Evolutionary conservation across 768 basidiomycete genomes (phyloP), one percentile per base, ranked within the genome.

Genomic region (Clavulina sp.): DNA sequence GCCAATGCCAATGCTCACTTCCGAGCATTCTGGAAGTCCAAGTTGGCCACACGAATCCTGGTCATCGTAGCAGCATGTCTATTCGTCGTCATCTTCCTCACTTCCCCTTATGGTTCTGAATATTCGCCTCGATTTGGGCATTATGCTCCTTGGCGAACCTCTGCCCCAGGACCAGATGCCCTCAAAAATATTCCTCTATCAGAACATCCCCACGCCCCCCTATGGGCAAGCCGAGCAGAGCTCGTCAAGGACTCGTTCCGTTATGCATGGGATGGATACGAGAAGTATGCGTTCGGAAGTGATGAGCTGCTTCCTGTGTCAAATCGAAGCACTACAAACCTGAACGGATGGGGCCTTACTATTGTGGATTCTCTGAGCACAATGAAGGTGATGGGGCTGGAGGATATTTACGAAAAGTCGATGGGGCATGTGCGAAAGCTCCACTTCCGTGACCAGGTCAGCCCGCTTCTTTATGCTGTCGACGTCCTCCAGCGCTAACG

Each of bases 301-400:
- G 57, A 62, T 40, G 61, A 62, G 52, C 53, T 62, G 24, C 50
- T 26, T 43, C 61, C 61, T 5, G n/a, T 54, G n/a, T 41, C 54
- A 2, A 55, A 57, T 34, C 33, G 49, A n/a, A 48, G 46, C 31
- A 47, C 50, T 13, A 44, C 47, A 18, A 61, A 58, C 32, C 59
- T 60, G 32, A 60, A 61, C 43, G 61, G 61, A 23, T 61, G 61
- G 61, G 61, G 60, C 18, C 52, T 61, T 28, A 67, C 66, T 21
- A 69, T 73, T 52, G 63, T 71, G 43, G 72, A 73, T 54, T 63
- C 69, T 4, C 60, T 73, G 18, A 71, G 72, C 55, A 65, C 67
- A 3, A 60, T 73, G 28, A 56, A 68, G 4, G 57, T 73, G 30
- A 61, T 71, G 56, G 70, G 63, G 5, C 54, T 69, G 18, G 59